Evolutionary conservation across 106 monocot genomes (phyloP).

Genomic region (Dioscorea alata): DNA sequence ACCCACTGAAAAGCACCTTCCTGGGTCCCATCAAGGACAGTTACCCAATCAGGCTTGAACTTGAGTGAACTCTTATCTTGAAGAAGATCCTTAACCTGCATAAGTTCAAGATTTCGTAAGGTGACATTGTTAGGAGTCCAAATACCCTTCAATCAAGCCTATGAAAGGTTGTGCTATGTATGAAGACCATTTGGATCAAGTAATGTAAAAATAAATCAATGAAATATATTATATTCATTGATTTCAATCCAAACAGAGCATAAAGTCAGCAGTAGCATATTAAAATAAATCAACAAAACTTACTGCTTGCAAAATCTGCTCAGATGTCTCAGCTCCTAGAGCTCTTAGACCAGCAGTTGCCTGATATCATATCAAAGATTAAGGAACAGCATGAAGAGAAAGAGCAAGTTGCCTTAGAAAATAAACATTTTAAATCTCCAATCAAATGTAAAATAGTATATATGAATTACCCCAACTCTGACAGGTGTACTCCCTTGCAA

Average conservation of each 20-base stretch:
- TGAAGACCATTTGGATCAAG: background rate
- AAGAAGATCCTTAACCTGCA: slow-evolving; percentile 76
- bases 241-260: background rate
- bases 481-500: slow-evolving; percentile 65
- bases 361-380: slow-evolving; percentile 25
- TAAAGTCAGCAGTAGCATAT: background rate
- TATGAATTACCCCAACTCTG: slow-evolving; percentile 79
- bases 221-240: background rate
- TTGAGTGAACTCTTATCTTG: slow-evolving; percentile 65
- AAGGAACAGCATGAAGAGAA: background rate
- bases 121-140: background rate
- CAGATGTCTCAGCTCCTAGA: slow-evolving; percentile 72
- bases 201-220: background rate
- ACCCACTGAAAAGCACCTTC: slow-evolving; percentile 97
- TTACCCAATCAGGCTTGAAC: slow-evolving; percentile 62
- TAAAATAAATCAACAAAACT: background rate
- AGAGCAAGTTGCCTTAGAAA: background rate
- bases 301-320: slow-evolving; percentile 79
- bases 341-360: slow-evolving; percentile 89
- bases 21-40: slow-evolving; percentile 90
- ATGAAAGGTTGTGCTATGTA: background rate
- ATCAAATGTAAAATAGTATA: background rate
- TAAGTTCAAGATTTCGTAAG: background rate
- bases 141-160: background rate
- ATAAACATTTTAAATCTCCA: background rate